These are phyloP conservation scores for Candida suzukii DNA, from an alignment of 805 yeast species.

Conservation along the genomic window DNA sequence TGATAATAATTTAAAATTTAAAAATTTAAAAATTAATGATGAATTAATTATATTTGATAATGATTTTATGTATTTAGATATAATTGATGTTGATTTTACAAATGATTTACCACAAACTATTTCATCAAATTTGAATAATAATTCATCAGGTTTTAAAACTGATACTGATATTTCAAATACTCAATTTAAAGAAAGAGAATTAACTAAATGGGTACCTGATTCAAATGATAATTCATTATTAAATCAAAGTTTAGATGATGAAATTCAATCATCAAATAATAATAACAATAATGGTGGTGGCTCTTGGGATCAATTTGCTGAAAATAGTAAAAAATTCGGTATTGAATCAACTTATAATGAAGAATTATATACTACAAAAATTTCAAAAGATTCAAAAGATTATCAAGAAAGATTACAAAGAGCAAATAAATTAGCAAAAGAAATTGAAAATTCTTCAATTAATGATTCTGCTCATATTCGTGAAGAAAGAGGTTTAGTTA, in stretches of 20 bases:
- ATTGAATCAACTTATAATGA: conserved; percentile 81
- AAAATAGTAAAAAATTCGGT: conserved; percentile 85
- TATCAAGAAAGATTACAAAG: conserved; percentile 53
- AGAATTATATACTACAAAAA: conserved; percentile 75
- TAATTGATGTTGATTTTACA: conserved; percentile 31
- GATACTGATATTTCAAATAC: conserved; percentile 66
- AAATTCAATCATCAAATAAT: conserved; percentile 1
- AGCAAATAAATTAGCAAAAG: conserved; percentile 77
- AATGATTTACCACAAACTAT: conserved; percentile 8
- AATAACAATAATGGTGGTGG: conserved; percentile 16
- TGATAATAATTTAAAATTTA: conserved; percentile 19
- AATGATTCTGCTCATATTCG: conserved; percentile 75
- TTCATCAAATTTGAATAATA: conserved; percentile 7
- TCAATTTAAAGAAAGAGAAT: conserved; percentile 55
- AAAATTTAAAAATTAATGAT: conserved; percentile 33
- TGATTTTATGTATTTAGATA: conserved; percentile 45
- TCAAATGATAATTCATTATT: conserved; percentile 15
- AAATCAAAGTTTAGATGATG: conserved; percentile 9
- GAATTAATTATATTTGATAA: conserved; percentile 36
- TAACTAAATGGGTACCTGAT: conserved; percentile 83
- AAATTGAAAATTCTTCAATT: conserved; percentile 62
- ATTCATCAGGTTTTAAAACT: conserved; percentile 54
- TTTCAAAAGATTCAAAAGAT: conserved; percentile 66
- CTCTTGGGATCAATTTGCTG: conserved; percentile 91
- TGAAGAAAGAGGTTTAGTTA: conserved; percentile 77